Evolutionary conservation across 805 yeast species (phyloP), one percentile per base, ranked within the genome.

Genomic region (Cyberlindnera subsufficiens): DNA sequence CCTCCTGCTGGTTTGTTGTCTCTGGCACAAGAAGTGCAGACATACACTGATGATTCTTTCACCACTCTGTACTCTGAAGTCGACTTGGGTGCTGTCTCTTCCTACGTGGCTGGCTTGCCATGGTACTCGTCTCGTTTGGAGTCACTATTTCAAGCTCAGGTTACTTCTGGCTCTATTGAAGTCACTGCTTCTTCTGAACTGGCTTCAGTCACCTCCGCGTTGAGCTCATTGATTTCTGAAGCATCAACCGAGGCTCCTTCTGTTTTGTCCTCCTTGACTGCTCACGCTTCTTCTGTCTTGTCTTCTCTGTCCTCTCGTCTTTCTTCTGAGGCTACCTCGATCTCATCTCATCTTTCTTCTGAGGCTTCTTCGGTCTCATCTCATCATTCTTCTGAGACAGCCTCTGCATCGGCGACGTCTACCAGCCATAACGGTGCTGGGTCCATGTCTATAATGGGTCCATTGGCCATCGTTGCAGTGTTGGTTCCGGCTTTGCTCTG

Each of bases 11-110:
- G 50, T 35, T 53, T 64, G 35, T 43, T 64, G 37, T 38, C 42
- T 16, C 15, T 64, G 11, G 63, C 57, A 44, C 54, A 53, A 35
- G 55, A 49, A 31, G 50, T 56, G 27, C 45, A 50, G 17, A 60
- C 68, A 30, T 63, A 59, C 50, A 63, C 59, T n/a, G 65, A 65
- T 39, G 58, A 59, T 30, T 51, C 60, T 16, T 63, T 55, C 52
- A 64, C 67, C 42, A 46, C 65, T 32, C 51, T 64, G 45, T 61
- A 48, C 48, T 14, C 39, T 22, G 41, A 47, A 41, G 50, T 64
- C 37, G 61, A 63, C 46, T 43, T 49, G 42, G 30, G 41, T 39
- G 54, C 49, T 15, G 54, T 61, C 8, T 45, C 58, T 3, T 39
- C 55, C 11, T 56, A 58, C 34, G 53, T 63, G 29, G 54, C 63